Percentiles rank a stretch among this genome's conserved stretches.
These are phyloP conservation scores for Pugionium cornutum DNA, from an alignment of 345 rosid species.

Conservation along the genomic window DNA sequence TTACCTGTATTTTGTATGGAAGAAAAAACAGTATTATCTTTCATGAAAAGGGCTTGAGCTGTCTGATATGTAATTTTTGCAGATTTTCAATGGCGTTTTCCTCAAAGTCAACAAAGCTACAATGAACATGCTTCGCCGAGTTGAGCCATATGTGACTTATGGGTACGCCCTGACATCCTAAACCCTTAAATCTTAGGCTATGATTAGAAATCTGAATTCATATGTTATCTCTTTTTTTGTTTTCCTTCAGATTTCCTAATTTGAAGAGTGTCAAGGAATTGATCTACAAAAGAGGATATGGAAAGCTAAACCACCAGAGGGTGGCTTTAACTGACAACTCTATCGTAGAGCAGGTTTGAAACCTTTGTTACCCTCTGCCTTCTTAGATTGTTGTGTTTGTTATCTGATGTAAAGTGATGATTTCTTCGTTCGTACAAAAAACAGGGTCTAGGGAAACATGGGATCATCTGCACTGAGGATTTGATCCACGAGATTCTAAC, in stretches of 20 bases:
- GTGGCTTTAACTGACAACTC: slow-evolving; percentile 78
- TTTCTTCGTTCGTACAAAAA: not conserved
- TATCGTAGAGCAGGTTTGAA: slow-evolving; percentile 66
- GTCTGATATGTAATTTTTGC: not conserved
- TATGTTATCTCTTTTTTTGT: not conserved
- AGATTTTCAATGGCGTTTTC: slow-evolving; percentile 94
- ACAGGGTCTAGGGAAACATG: slow-evolving; percentile 71
- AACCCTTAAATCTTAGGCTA: not conserved
- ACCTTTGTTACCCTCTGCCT: not conserved
- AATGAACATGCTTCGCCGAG: slow-evolving; percentile 85
- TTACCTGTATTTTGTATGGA: not conserved
- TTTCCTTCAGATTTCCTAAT: slow-evolving; percentile 66
- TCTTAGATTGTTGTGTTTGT: not conserved
- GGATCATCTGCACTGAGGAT: slow-evolving; percentile 77
- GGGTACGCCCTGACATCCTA: slow-evolving; percentile 49
- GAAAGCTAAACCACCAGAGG: slow-evolving; percentile 81
- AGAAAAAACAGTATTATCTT: not conserved
- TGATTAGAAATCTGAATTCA: not conserved
- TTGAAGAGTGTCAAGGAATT: slow-evolving; percentile 86
- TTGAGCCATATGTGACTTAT: slow-evolving; percentile 91
- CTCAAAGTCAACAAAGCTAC: slow-evolving; percentile 93
- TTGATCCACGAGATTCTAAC: slow-evolving; percentile 85
- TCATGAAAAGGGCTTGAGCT: not conserved
- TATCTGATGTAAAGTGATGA: not conserved
- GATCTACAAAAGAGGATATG: slow-evolving; percentile 88